These are phyloP conservation scores for Acanthochlamys bracteata DNA, from an alignment of 106 monocot species.

Conservation along the genomic window DNA sequence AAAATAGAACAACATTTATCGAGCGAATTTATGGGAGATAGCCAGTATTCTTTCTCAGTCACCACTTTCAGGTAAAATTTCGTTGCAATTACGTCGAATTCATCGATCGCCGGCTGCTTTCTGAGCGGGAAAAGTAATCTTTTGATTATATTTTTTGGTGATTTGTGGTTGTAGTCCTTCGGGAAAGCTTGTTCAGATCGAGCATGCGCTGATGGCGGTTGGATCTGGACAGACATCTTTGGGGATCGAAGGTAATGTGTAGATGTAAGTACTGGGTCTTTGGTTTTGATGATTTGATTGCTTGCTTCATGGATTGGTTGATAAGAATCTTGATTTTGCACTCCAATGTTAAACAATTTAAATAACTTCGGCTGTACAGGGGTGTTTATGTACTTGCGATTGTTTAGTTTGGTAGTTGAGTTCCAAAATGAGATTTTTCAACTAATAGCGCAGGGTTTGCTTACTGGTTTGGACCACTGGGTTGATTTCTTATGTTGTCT, in stretches of 20 bases:
- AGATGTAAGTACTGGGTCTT: not conserved
- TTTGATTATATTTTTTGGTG: not conserved
- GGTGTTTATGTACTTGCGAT: too few relatives aligned
- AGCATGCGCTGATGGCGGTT: conserved; percentile 86
- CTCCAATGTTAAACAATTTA: too few relatives aligned
- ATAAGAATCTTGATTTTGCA: not conserved
- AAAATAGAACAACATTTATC: not conserved
- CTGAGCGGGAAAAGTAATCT: not conserved
- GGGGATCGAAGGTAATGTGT: conserved; percentile 83
- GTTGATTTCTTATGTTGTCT: too few relatives aligned
- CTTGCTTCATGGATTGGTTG: not conserved
- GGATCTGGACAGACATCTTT: conserved; percentile 98
- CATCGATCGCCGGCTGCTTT: not conserved
- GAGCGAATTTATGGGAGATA: conserved; percentile 49
- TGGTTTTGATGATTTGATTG: not conserved
- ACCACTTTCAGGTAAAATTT: conserved; percentile 71
- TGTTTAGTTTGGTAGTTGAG: too few relatives aligned
- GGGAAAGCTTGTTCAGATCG: conserved; percentile 98
- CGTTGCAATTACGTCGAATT: not conserved
- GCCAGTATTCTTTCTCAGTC: conserved; percentile 83
- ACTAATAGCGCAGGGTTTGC: too few relatives aligned
- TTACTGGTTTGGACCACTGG: too few relatives aligned
- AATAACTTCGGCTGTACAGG: too few relatives aligned
- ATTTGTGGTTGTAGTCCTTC: conserved; percentile 46
- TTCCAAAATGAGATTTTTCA: too few relatives aligned